These are phyloP conservation scores for Isabelozyma gotoi DNA, from an alignment of 805 yeast genomes.

Conservation along the genomic window DNA sequence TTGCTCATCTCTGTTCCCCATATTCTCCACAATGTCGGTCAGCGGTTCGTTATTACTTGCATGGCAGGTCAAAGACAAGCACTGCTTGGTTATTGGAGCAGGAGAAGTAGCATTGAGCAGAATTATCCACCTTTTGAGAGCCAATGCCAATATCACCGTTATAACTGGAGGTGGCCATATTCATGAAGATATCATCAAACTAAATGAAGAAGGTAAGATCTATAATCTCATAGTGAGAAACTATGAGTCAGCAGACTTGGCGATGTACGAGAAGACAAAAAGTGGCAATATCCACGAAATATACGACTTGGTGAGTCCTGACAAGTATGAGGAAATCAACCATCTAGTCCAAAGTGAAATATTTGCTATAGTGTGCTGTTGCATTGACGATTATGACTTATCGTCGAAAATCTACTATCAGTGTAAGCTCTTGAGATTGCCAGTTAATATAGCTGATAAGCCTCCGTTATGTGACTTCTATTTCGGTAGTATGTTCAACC, in stretches of 20 bases:
- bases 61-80: slow-evolving; percentile 68
- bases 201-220: slow-evolving; percentile 39
- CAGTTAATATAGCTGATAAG: slow-evolving; percentile 80
- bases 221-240: slow-evolving; percentile 41
- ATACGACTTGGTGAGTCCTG: slow-evolving; percentile 8
- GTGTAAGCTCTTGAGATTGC: slow-evolving; percentile 45
- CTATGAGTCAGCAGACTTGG: slow-evolving; percentile 48
- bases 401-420: slow-evolving; percentile 57
- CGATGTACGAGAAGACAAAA: slow-evolving; percentile 42
- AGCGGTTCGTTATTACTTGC: slow-evolving; percentile 54
- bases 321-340: slow-evolving; percentile 28
- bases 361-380: slow-evolving; percentile 69
- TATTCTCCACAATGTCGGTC: neutral
- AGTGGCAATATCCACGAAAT: slow-evolving; percentile 15
- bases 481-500: slow-evolving; percentile 75
- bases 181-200: slow-evolving; percentile 27
- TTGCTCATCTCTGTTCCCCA: neutral
- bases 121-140: slow-evolving; percentile 62
- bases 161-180: slow-evolving; percentile 42
- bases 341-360: slow-evolving; percentile 32
- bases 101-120: slow-evolving; percentile 77
- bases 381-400: slow-evolving; percentile 67
- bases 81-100: slow-evolving; percentile 73
- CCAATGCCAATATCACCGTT: slow-evolving; percentile 70
- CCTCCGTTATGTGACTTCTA: slow-evolving; percentile 84